Evolutionary conservation across 2,329 filamentous ascomycete species (phyloP).

Genomic region (Verticillium albo-atrum): DNA sequence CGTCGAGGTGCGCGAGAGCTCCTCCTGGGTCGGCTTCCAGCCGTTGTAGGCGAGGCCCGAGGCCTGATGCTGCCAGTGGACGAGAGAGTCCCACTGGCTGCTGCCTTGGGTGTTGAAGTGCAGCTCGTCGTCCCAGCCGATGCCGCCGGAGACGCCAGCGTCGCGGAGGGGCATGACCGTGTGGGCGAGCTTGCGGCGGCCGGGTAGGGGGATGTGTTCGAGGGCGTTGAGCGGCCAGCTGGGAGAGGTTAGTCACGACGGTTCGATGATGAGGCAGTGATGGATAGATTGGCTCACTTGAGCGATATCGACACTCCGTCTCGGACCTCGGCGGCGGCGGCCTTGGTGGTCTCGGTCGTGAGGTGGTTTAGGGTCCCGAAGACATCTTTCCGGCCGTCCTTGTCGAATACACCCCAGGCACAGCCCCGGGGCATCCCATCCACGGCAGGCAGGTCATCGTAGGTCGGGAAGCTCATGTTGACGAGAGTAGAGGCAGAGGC

Average conservation of each 20-base stretch:
- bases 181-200: constrained; percentile 30
- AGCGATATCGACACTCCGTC: constrained; percentile 48
- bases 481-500: no score
- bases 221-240: constrained; percentile 41
- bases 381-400: constrained; percentile 42
- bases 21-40: constrained; percentile 28
- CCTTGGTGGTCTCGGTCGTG: constrained; percentile 37
- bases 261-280: no score
- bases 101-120: constrained; percentile 51
- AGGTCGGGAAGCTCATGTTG: constrained; percentile 32
- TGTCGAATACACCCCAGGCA: constrained; percentile 49
- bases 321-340: constrained; percentile 35
- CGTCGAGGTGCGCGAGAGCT: constrained; percentile 19
- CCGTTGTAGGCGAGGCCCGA: constrained; percentile 47
- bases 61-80: constrained; percentile 40
- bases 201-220: constrained; percentile 25
- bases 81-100: constrained; percentile 53
- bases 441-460: constrained; percentile 35
- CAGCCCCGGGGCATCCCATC: constrained; percentile 41
- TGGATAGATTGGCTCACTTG: constrained; percentile 32
- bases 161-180: constrained; percentile 28
- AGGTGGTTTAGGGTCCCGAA: constrained; percentile 50
- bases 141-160: constrained; percentile 17
- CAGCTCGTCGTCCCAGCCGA: constrained; percentile 44
- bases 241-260: background rate